Conservation (phyloP, 345 rosid species). For the Xanthoceras sorbifolium region DNA sequence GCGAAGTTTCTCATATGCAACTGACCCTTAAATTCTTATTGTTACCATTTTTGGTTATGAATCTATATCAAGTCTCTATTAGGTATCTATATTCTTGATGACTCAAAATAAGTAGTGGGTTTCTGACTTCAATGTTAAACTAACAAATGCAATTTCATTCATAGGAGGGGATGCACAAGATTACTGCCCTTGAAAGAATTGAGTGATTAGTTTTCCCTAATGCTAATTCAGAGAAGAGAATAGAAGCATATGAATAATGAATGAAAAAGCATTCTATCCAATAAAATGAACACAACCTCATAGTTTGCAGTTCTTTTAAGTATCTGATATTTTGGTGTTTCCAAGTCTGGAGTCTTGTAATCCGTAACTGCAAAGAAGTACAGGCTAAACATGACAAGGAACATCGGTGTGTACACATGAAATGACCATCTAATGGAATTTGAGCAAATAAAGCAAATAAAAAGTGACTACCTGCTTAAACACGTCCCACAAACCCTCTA, state of each 20-base stretch:
- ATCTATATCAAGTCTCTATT: neutral
- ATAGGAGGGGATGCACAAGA: neutral
- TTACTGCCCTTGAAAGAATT: neutral
- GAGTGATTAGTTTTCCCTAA: neutral
- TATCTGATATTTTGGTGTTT: constrained; percentile 73
- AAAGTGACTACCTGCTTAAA: constrained; percentile 64
- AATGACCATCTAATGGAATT: constrained; percentile 5
- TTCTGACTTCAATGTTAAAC: neutral
- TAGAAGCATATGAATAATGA: neutral
- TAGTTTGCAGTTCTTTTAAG: constrained; percentile 70
- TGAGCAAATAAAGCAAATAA: constrained; percentile 19
- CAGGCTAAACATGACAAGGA: constrained; percentile 1
- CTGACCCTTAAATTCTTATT: neutral
- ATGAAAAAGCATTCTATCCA: neutral
- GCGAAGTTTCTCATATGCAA: neutral
- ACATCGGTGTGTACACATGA: neutral
- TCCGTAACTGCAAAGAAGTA: constrained; percentile 47
- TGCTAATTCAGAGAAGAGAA: neutral
- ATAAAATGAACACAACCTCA: constrained; percentile 50
- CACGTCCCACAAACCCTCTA: constrained; percentile 76
- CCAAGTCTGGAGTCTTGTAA: constrained; percentile 82
- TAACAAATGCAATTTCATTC: neutral
- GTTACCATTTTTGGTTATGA: neutral
- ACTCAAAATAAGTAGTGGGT: neutral
- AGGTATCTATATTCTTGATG: neutral